Evolutionary conservation across 306 rosid genomes (phyloP).

Genomic region (Prunus campanulata): DNA sequence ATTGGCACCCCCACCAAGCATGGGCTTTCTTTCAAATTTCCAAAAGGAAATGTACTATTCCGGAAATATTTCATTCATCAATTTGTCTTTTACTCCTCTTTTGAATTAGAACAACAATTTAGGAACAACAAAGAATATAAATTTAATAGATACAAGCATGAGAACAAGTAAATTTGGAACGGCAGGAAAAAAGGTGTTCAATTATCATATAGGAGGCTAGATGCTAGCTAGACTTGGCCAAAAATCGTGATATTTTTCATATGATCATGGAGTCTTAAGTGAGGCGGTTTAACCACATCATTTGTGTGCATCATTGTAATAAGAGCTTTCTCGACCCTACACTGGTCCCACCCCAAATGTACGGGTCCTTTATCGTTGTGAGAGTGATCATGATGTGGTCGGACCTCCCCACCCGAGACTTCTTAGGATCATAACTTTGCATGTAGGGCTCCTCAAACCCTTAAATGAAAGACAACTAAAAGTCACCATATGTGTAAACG

Average conservation of each 20-base stretch:
- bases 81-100: not conserved
- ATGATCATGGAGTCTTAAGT: too few species aligned
- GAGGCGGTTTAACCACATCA: too few species aligned
- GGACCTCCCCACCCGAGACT: too few species aligned
- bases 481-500: too few species aligned
- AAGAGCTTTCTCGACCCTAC: too few species aligned
- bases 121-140: not conserved
- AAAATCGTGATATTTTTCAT: not conserved
- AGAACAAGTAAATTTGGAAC: not conserved
- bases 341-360: too few species aligned
- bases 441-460: not conserved
- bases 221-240: not conserved
- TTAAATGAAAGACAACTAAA: too few species aligned
- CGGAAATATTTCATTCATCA: not conserved
- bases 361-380: too few species aligned
- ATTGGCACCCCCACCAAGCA: not conserved
- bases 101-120: not conserved
- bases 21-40: not conserved
- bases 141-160: not conserved
- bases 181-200: not conserved
- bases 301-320: too few species aligned
- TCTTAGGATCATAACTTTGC: not conserved
- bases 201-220: not conserved
- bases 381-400: too few species aligned
- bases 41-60: not conserved